Evolutionary conservation across 345 rosid genomes (phyloP).

Genomic region (Gynandropsis gynandra): DNA sequence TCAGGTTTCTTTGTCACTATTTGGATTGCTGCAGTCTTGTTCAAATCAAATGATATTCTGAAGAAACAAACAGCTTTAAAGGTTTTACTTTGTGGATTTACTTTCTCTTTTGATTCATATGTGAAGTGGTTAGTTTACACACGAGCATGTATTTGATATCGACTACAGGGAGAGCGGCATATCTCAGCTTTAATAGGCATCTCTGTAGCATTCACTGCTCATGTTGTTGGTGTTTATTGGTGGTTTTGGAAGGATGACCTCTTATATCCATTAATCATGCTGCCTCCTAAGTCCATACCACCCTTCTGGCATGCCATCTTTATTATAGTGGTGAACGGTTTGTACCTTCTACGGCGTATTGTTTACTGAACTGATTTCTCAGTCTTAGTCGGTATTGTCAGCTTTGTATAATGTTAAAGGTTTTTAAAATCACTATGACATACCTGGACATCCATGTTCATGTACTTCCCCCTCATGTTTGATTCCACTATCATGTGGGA

Average conservation of each 20-base stretch:
- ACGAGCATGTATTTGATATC: conserved; percentile 26
- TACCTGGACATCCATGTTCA: not conserved
- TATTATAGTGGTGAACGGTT: conserved; percentile 89
- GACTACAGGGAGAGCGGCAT: conserved; percentile 91
- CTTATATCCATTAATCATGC: conserved; percentile 83
- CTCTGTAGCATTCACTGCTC: conserved; percentile 58
- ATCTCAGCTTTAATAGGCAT: conserved; percentile 68
- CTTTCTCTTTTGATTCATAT: not conserved
- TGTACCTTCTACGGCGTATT: conserved; percentile 23
- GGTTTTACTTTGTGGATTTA: conserved; percentile 33
- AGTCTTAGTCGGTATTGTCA: not conserved
- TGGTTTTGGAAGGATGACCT: conserved; percentile 91
- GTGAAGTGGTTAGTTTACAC: conserved; percentile 8
- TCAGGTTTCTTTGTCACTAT: conserved; percentile 95
- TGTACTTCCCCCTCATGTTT: not conserved
- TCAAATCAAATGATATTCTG: conserved; percentile 93
- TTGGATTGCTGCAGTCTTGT: conserved; percentile 97
- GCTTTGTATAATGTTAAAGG: not conserved
- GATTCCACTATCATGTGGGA: conserved; percentile 11
- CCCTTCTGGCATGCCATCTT: conserved; percentile 99
- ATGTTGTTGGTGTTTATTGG: conserved; percentile 87
- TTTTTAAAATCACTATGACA: not conserved
- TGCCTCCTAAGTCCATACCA: conserved; percentile 93
- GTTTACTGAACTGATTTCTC: conserved; percentile 9
- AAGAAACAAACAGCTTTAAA: conserved; percentile 94